Evolutionary conservation across 768 basidiomycete genomes (phyloP).

Genomic region (Coprinopsis sp.): DNA sequence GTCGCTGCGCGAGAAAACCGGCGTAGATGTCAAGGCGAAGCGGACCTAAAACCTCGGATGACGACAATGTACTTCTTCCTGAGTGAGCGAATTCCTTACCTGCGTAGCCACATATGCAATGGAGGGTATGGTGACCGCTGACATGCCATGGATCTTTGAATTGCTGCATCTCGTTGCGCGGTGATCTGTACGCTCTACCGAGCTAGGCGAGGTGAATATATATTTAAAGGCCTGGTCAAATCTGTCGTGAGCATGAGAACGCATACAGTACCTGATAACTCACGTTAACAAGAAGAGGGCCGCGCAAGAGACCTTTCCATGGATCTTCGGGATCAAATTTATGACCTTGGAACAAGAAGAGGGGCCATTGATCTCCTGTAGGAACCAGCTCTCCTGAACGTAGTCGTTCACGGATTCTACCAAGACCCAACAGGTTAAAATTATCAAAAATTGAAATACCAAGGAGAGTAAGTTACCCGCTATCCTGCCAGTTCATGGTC

Average conservation of each 20-base stretch:
- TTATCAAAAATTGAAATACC: neutral
- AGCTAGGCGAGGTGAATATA: slow-evolving; percentile 4
- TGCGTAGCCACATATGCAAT: slow-evolving; percentile 1
- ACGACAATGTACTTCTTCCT: neutral
- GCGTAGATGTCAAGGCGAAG: neutral
- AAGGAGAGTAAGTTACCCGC: neutral
- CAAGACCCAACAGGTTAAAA: neutral
- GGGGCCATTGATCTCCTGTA: slow-evolving; percentile 1
- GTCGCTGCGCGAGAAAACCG: neutral
- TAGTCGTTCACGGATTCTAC: neutral
- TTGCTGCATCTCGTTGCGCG: slow-evolving; percentile 1
- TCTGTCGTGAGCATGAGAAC: neutral
- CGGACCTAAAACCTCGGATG: neutral
- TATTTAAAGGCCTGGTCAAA: slow-evolving; percentile 5
- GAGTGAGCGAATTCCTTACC: neutral
- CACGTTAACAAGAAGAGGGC: neutral
- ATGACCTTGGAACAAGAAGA: neutral
- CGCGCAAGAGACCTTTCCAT: slow-evolving; percentile 2
- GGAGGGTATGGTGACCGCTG: neutral
- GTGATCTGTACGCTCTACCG: neutral
- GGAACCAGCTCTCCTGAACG: neutral
- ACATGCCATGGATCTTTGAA: slow-evolving; percentile 4
- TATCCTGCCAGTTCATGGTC: neutral
- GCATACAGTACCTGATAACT: neutral
- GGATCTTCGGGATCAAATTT: neutral